phyloP scores from a whole-genome alignment of 306 rosid species.

The Hylodesmum podocarpum region DNA sequence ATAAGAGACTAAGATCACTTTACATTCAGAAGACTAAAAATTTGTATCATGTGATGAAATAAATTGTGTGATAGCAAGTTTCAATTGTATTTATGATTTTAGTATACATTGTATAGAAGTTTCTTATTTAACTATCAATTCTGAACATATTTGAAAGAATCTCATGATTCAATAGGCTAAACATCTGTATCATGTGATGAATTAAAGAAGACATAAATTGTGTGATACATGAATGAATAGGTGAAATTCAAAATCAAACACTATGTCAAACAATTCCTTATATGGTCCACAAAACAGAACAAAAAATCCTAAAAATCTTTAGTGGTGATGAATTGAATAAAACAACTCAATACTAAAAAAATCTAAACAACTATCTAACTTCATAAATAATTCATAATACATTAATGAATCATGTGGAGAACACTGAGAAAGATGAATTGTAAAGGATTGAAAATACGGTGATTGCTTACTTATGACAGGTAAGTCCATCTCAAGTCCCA shows the following conservation, averaged over 20 bases:
- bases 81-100: too few relatives aligned
- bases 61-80: neutral
- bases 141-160: neutral
- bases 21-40: neutral
- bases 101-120: neutral
- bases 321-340: neutral
- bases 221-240: neutral
- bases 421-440: neutral
- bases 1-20: neutral
- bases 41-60: neutral
- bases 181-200: neutral
- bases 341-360: neutral
- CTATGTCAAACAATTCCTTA: neutral
- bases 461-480: slow-evolving; percentile 86
- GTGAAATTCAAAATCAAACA: neutral
- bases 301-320: slow-evolving; percentile 2
- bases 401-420: neutral
- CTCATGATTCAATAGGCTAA: neutral
- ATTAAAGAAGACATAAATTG: neutral
- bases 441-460: neutral
- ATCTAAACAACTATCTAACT: neutral
- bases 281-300: neutral
- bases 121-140: neutral
- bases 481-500: slow-evolving; percentile 97
- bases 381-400: neutral